These are phyloP conservation scores for Austroboletus festivus DNA, from an alignment of 768 basidiomycete genomes.

Conservation along the genomic window DNA sequence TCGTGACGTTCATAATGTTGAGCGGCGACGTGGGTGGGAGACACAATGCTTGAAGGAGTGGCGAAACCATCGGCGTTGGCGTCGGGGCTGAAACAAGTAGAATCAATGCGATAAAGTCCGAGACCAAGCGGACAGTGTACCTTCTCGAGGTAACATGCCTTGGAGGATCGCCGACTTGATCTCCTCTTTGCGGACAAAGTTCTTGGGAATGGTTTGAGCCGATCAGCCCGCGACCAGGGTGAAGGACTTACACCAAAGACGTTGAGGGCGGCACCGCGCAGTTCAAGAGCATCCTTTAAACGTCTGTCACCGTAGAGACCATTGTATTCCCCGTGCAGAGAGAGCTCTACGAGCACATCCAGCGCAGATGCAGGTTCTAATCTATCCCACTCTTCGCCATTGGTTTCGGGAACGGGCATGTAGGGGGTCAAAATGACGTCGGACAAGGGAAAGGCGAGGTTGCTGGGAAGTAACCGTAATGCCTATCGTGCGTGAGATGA, in stretches of 20 bases:
- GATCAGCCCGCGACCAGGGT: background rate
- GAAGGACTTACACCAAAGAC: slow-evolving; percentile 74
- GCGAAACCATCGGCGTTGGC: slow-evolving; percentile 51
- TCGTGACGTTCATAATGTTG: slow-evolving; percentile 52
- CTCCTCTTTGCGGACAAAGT: slow-evolving; percentile 74
- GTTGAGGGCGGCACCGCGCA: slow-evolving; percentile 71
- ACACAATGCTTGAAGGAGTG: slow-evolving; percentile 67
- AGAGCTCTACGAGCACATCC: slow-evolving; percentile 77
- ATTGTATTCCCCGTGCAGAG: slow-evolving; percentile 86
- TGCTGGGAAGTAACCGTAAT: slow-evolving; percentile 54
- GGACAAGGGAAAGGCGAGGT: slow-evolving; percentile 59
- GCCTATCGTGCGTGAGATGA: slow-evolving; percentile 41
- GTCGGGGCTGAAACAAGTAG: slow-evolving; percentile 19
- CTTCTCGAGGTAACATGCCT: slow-evolving; percentile 65
- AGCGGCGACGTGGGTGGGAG: slow-evolving; percentile 60
- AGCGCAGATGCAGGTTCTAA: slow-evolving; percentile 77
- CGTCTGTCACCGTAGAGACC: slow-evolving; percentile 57
- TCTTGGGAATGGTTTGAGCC: slow-evolving; percentile 39
- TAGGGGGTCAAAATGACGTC: slow-evolving; percentile 69
- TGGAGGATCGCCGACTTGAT: slow-evolving; percentile 65
- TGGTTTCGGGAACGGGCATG: slow-evolving; percentile 74
- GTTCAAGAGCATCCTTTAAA: slow-evolving; percentile 63
- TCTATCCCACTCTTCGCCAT: slow-evolving; percentile 92
- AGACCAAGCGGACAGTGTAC: slow-evolving; percentile 19
- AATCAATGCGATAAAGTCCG: background rate